Conservation (phyloP, 352 stramenopile genomes). For the Pythium periplocum region DNA sequence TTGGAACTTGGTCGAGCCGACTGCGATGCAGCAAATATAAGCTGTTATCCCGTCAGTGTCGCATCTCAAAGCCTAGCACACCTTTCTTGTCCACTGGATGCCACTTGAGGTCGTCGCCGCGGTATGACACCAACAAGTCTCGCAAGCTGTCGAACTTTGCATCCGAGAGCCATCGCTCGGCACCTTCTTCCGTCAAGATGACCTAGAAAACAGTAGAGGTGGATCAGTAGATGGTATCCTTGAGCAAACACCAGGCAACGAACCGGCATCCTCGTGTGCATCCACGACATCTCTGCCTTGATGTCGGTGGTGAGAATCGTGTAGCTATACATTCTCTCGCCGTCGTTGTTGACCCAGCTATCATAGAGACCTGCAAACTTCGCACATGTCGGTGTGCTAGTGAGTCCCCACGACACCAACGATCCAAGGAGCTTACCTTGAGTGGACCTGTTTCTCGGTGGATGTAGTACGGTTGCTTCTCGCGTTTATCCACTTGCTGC, state of each 20-base stretch:
- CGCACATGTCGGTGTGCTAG: background rate
- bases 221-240: background rate
- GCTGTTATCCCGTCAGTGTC: no score
- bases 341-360: conserved; percentile 58
- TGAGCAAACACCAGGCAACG: background rate
- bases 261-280: conserved; percentile 87
- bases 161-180: conserved; percentile 55
- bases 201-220: conserved; percentile 33
- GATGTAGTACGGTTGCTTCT: conserved; percentile 91
- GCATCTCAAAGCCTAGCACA: conserved; percentile 7
- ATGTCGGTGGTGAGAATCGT: conserved; percentile 85
- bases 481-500: conserved; percentile 80
- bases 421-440: conserved; percentile 30
- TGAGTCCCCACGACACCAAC: background rate
- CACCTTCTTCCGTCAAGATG: conserved; percentile 60
- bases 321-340: conserved; percentile 73
- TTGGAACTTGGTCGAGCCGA: conserved; percentile 73
- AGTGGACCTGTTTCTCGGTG: conserved; percentile 35
- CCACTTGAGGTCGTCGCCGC: conserved; percentile 49
- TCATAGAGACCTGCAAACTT: conserved; percentile 87
- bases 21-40: conserved; percentile 14
- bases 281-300: conserved; percentile 59
- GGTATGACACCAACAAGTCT: conserved; percentile 49
- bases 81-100: conserved; percentile 75
- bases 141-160: conserved; percentile 53